Percentiles rank a stretch among this genome's conserved stretches.
Evolutionary conservation across 495 filamentous ascomycete species (phyloP).

Genomic region (Pyrenula massariospora): DNA sequence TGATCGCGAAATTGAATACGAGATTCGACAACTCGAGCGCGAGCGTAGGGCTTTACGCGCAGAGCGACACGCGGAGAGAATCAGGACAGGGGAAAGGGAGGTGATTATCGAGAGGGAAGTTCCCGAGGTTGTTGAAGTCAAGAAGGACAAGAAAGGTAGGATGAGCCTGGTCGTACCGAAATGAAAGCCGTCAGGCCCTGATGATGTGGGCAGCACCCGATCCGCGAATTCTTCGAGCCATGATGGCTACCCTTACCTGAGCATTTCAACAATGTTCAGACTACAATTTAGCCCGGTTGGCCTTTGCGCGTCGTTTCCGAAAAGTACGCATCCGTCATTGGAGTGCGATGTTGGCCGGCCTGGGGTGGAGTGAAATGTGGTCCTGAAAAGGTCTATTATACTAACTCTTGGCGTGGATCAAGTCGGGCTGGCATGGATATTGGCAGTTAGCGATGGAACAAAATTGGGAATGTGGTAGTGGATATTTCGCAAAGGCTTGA

Average conservation of each 20-base stretch:
- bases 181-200: slow-evolving; percentile 13
- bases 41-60: slow-evolving; percentile 29
- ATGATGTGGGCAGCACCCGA: slow-evolving; percentile 34
- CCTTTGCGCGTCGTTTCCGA: too few species aligned
- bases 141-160: slow-evolving; percentile 83
- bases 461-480: too few species aligned
- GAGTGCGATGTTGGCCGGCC: too few species aligned
- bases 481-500: too few species aligned
- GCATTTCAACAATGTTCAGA: slow-evolving; percentile 1
- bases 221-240: slow-evolving; percentile 54
- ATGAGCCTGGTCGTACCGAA: slow-evolving; percentile 46
- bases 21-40: slow-evolving; percentile 44
- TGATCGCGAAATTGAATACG: slow-evolving; percentile 45
- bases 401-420: too few species aligned
- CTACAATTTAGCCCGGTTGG: not conserved
- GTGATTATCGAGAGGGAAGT: slow-evolving; percentile 34
- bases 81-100: slow-evolving; percentile 34
- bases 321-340: too few species aligned
- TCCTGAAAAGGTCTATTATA: too few species aligned
- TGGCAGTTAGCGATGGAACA: too few species aligned
- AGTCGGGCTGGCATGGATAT: too few species aligned
- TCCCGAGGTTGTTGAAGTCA: slow-evolving; percentile 46
- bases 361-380: too few species aligned
- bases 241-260: slow-evolving; percentile 69
- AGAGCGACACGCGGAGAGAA: slow-evolving; percentile 10